Base-by-base conservation (phyloP, 805 yeast species). In the Kluyveromyces lactis region DNA sequence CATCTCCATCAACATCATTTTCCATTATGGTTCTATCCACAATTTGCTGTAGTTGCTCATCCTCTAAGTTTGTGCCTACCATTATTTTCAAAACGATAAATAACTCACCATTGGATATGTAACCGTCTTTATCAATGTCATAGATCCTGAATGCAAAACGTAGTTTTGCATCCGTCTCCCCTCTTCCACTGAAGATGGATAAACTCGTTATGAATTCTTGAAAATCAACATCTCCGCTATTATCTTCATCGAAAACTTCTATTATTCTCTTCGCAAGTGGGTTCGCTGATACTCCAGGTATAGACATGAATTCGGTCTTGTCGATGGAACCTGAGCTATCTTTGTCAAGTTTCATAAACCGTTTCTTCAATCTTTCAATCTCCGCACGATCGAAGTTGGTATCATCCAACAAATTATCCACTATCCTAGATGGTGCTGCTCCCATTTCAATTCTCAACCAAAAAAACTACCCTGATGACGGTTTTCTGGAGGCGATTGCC, bases 1-100 rank as follows among this genome's bases (percentile, higher is more conserved):
- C 95, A 54, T 87, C 96, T 2, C 90, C 89, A 51, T 89, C 95
- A 21, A 60, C 52, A 55, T 89, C 97, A 38, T 86, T 89, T 58
- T 90, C 97, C 78, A 86, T 77, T 48, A 94, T 87, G 0, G 98
- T 87, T 61, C 94, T 79, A 60, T 92, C 97, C n/a, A 90, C 97
- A 39, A 92, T 76, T 62, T 94, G 97, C 60, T 92, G 99, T 41
- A 92, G 70, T 53, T 92, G 95, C 19, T 76, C 77, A 43, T 85
- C 95, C 45, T 78, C 81, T 42, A 94, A 64, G 54, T 92, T 87
- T 50, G 78, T 81, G 1, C 97, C 98, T 19, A 94, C 98, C 98
- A 92, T 92, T 76, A 86, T 84, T 62, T 92, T 85, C 65, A 92
- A 68, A 30, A 92, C 97, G 30, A 90, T 71, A 53, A 81, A 92